phyloP scores from a whole-genome alignment of 2,329 filamentous ascomycete species.

The Calonectria crousiana region DNA sequence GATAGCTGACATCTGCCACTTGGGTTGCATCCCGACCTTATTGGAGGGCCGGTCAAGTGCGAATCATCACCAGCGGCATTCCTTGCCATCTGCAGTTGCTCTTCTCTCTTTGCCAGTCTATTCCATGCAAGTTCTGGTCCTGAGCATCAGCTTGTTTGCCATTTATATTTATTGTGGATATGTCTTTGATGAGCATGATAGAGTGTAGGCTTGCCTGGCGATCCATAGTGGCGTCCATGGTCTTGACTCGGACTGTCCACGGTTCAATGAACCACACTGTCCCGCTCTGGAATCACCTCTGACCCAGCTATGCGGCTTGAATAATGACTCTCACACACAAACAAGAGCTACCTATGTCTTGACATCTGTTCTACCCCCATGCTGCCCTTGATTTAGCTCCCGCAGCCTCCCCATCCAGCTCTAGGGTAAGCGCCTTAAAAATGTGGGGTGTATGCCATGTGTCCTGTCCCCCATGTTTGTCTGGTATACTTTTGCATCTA shows the following conservation, averaged over 20 bases:
- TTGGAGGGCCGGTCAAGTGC: not conserved
- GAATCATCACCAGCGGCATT: not conserved
- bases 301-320: not conserved
- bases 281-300: too few relatives aligned
- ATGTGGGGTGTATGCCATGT: not conserved
- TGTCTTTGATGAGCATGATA: conserved; percentile 10
- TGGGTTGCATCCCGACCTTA: conserved; percentile 3
- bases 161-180: conserved; percentile 13
- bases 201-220: not conserved
- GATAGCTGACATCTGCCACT: not conserved
- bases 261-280: not conserved
- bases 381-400: not conserved
- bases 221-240: not conserved
- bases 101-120: not conserved
- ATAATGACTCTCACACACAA: not conserved
- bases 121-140: not conserved
- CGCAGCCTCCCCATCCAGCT: not conserved
- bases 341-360: too few relatives aligned
- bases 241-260: not conserved
- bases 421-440: conserved; percentile 7
- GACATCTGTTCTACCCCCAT: not conserved
- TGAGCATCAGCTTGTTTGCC: not conserved
- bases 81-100: not conserved
- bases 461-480: not conserved
- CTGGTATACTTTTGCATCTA: not conserved